phyloP scores from a whole-genome alignment of 1,284 basidiomycete genomes.

The Trametes versicolor region DNA sequence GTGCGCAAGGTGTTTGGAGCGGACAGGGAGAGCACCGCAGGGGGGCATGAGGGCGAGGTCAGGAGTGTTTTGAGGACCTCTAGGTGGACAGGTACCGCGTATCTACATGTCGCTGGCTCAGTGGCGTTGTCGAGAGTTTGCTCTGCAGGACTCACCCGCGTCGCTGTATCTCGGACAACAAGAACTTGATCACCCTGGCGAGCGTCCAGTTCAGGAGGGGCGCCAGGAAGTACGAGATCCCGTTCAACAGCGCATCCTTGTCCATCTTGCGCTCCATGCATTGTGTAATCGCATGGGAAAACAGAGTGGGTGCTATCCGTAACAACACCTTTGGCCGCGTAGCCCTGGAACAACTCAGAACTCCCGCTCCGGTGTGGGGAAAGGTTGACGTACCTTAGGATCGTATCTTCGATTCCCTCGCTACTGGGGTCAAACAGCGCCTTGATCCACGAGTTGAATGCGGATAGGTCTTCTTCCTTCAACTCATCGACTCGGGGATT shows the following conservation, averaged over 20 bases:
- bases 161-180: slow-evolving; percentile 68
- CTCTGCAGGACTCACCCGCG: slow-evolving; percentile 56
- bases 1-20: slow-evolving; percentile 63
- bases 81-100: slow-evolving; percentile 53
- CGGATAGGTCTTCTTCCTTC: slow-evolving; percentile 56
- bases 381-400: slow-evolving; percentile 63
- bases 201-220: slow-evolving; percentile 82
- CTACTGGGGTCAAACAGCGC: slow-evolving; percentile 78
- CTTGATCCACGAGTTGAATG: slow-evolving; percentile 74
- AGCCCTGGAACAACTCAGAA: slow-evolving; percentile 14
- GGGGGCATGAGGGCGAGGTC: slow-evolving; percentile 70
- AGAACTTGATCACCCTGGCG: slow-evolving; percentile 71
- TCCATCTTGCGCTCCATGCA: slow-evolving; percentile 65
- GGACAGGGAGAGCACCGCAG: slow-evolving; percentile 69
- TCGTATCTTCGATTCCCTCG: slow-evolving; percentile 84
- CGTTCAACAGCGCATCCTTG: slow-evolving; percentile 72
- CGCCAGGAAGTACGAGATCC: slow-evolving; percentile 78
- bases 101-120: slow-evolving; percentile 34
- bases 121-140: slow-evolving; percentile 19
- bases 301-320: slow-evolving; percentile 70
- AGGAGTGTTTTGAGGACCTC: slow-evolving; percentile 74
- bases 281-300: slow-evolving; percentile 66
- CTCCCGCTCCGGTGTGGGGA: neutral
- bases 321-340: slow-evolving; percentile 75
- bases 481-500: slow-evolving; percentile 55